These are phyloP conservation scores for Amyloporia xantha DNA, from an alignment of 768 basidiomycete species.

Conservation along the genomic window DNA sequence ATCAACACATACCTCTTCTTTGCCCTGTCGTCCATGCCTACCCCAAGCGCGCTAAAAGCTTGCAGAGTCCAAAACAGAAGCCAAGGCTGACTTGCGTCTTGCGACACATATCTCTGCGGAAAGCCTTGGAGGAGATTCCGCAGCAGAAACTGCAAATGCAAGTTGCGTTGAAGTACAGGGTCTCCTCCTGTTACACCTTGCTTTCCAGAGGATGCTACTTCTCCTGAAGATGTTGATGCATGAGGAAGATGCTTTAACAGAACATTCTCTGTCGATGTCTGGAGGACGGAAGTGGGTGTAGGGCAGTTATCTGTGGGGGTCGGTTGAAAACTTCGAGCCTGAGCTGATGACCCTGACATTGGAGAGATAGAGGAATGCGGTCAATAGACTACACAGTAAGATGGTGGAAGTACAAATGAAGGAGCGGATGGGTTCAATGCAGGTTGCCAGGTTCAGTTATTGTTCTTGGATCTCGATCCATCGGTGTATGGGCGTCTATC, in stretches of 20 bases:
- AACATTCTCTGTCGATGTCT: constrained; percentile 60
- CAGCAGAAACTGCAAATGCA: constrained; percentile 72
- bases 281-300: constrained; percentile 56
- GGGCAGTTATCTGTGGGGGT: constrained; percentile 52
- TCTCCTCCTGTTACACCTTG: constrained; percentile 5
- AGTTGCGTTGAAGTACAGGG: constrained; percentile 49
- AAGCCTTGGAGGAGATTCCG: constrained; percentile 74
- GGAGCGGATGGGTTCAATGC: background rate
- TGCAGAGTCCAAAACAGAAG: constrained; percentile 91
- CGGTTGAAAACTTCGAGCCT: constrained; percentile 9
- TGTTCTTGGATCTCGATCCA: background rate
- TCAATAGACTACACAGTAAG: background rate
- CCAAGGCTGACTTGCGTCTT: constrained; percentile 97
- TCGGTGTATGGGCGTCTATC: background rate
- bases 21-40: constrained; percentile 69
- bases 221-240: constrained; percentile 13
- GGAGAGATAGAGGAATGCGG: background rate
- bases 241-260: constrained; percentile 49
- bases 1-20: constrained; percentile 57
- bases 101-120: constrained; percentile 67
- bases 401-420: no score
- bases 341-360: background rate
- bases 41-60: constrained; percentile 71
- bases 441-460: background rate
- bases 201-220: background rate